Percentiles rank a stretch among this genome's conserved stretches.
These are phyloP conservation scores for Parastagonospora avenae DNA, from an alignment of 2,329 filamentous ascomycete genomes.

Conservation along the genomic window DNA sequence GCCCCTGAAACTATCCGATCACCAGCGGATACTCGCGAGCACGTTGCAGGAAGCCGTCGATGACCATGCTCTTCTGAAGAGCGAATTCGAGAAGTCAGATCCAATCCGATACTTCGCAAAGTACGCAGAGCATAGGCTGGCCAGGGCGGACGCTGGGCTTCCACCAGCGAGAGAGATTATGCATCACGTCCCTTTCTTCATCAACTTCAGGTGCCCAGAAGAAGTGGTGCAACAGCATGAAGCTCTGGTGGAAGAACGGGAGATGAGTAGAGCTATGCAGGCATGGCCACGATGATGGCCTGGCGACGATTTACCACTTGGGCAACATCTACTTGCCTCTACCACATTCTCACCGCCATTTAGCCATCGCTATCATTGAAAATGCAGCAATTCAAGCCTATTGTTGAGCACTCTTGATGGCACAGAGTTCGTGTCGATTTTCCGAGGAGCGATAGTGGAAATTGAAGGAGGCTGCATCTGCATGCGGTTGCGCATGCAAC, in stretches of 20 bases:
- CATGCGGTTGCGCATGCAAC: not conserved
- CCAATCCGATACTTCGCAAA: conserved; percentile 29
- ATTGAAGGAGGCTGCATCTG: not conserved
- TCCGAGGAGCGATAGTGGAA: not conserved
- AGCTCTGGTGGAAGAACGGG: conserved; percentile 1
- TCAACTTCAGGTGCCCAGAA: conserved; percentile 38
- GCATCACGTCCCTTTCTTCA: conserved; percentile 29
- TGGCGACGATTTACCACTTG: not conserved
- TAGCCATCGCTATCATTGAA: too few species aligned
- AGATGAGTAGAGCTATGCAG: not conserved
- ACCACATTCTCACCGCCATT: too few species aligned
- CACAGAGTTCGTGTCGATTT: not conserved
- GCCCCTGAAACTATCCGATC: conserved; percentile 17
- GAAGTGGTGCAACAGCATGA: conserved; percentile 24
- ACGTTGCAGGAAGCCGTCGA: conserved; percentile 28
- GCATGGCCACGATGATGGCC: not conserved
- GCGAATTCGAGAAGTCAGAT: conserved; percentile 19
- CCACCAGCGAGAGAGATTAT: conserved; percentile 21
- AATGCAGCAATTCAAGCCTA: too few species aligned
- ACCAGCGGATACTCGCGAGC: conserved; percentile 26
- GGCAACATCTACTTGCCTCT: not conserved
- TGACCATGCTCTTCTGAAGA: conserved; percentile 12
- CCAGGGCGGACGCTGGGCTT: conserved; percentile 11
- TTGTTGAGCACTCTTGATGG: not conserved
- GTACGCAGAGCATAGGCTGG: conserved; percentile 24